phyloP scores from a whole-genome alignment of 441 rosid species.

The Lepidium campestre region DNA sequence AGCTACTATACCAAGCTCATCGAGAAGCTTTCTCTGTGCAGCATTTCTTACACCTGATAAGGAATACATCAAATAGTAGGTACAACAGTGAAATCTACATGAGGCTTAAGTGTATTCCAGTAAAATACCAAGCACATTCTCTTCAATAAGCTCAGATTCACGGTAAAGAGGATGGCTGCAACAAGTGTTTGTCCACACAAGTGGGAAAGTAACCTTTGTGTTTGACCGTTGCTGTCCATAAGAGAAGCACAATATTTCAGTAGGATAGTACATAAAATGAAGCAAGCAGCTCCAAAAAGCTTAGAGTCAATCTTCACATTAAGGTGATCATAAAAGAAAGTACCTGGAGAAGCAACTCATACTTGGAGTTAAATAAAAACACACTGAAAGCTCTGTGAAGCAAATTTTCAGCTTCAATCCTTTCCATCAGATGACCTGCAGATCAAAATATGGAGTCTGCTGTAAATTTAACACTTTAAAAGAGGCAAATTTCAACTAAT shows the following conservation, averaged over 20 bases:
- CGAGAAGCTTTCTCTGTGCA: slow-evolving; percentile 93
- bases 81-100: background rate
- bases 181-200: slow-evolving; percentile 98
- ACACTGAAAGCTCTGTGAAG: slow-evolving; percentile 97
- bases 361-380: slow-evolving; percentile 84
- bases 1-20: slow-evolving; percentile 86
- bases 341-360: slow-evolving; percentile 96
- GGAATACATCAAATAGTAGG: background rate
- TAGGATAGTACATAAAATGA: background rate
- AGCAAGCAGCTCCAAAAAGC: background rate
- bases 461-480: background rate
- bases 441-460: background rate
- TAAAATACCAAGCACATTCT: slow-evolving; percentile 58
- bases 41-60: slow-evolving; percentile 86
- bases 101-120: background rate
- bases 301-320: background rate
- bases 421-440: slow-evolving; percentile 96
- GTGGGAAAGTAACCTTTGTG: slow-evolving; percentile 94
- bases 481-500: background rate
- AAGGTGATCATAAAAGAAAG: background rate
- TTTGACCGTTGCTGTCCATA: slow-evolving; percentile 80
- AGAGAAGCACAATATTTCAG: background rate
- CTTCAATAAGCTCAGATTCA: slow-evolving; percentile 78
- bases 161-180: slow-evolving; percentile 95
- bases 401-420: slow-evolving; percentile 67